A percentile compares a stretch with the other conserved stretches of the same genome.
Conservation (phyloP, 1,139 yeast genomes). For the Yamadazyma oceani region DNA sequence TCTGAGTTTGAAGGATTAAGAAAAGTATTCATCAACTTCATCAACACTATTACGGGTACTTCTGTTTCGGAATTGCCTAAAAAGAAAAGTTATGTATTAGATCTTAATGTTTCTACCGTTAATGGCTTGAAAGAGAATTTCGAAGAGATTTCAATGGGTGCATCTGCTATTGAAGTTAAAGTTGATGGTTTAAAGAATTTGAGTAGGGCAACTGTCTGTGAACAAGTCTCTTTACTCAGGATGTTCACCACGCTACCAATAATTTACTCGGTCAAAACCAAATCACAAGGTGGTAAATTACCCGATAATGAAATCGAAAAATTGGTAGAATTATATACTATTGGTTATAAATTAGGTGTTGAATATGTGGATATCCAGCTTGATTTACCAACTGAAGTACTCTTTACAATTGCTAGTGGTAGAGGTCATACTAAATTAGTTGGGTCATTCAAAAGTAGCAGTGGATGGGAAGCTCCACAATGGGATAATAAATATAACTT, state of each 20-base stretch:
- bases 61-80: conserved; percentile 44
- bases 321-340: conserved; percentile 51
- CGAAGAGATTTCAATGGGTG: conserved; percentile 45
- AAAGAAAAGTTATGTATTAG: conserved; percentile 66
- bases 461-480: conserved; percentile 65
- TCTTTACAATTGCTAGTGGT: conserved; percentile 29
- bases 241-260: conserved; percentile 67
- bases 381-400: conserved; percentile 35
- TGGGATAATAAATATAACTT: conserved; percentile 74
- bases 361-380: conserved; percentile 57
- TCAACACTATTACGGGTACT: conserved; percentile 66
- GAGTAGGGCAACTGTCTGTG: conserved; percentile 55
- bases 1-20: conserved; percentile 59
- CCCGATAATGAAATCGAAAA: conserved; percentile 45
- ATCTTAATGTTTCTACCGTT: conserved; percentile 56
- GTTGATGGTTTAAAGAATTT: conserved; percentile 66
- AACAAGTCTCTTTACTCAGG: conserved; percentile 72
- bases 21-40: conserved; percentile 57
- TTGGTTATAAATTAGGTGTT: conserved; percentile 70
- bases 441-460: conserved; percentile 66
- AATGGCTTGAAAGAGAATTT: conserved; percentile 50
- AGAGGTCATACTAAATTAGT: conserved; percentile 69
- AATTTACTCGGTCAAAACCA: conserved; percentile 76
- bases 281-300: conserved; percentile 71
- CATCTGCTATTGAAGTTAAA: conserved; percentile 80